A percentile compares a stretch with the other conserved stretches of the same genome.
These are phyloP conservation scores for Elsinoe fawcettii DNA, from an alignment of 2,329 filamentous ascomycete species.

Conservation along the genomic window DNA sequence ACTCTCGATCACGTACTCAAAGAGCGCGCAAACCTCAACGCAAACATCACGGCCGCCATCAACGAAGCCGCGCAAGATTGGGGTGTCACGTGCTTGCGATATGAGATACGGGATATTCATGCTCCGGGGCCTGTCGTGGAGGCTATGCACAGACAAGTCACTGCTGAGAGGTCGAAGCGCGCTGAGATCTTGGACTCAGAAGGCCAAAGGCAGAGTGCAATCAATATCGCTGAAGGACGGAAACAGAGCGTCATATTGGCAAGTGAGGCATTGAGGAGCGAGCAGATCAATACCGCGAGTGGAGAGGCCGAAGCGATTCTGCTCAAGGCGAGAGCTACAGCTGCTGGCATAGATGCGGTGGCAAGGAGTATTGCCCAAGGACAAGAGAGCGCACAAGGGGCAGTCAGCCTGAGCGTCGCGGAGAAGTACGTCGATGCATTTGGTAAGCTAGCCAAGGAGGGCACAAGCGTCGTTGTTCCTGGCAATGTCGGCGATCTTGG, in stretches of 20 bases:
- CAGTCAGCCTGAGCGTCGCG: slow-evolving; percentile 79
- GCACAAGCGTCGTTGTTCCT: slow-evolving; percentile 89
- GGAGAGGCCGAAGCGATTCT: slow-evolving; percentile 93
- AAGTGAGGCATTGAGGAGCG: slow-evolving; percentile 79
- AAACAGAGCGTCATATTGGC: slow-evolving; percentile 97
- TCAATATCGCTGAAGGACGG: slow-evolving; percentile 96
- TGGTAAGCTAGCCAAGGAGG: slow-evolving; percentile 83
- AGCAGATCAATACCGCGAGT: slow-evolving; percentile 85
- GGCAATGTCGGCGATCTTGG: slow-evolving; percentile 95
- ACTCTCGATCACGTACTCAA: slow-evolving; percentile 96
- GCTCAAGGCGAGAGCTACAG: slow-evolving; percentile 78
- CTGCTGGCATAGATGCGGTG: slow-evolving; percentile 79
- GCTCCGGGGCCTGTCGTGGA: slow-evolving; percentile 87
- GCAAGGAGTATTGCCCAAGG: slow-evolving; percentile 64
- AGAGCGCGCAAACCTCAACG: slow-evolving; percentile 91
- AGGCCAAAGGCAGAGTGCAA: slow-evolving; percentile 91
- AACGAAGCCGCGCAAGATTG: slow-evolving; percentile 96
- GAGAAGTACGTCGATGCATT: slow-evolving; percentile 99
- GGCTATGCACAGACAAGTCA: slow-evolving; percentile 97
- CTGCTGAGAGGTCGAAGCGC: slow-evolving; percentile 91
- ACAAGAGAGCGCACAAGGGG: slow-evolving; percentile 66
- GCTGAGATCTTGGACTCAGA: slow-evolving; percentile 97
- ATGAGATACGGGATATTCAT: slow-evolving; percentile 98
- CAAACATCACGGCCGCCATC: slow-evolving; percentile 97
- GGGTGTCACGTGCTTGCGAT: slow-evolving; percentile 91